A percentile compares a stretch with the other conserved stretches of the same genome.
phyloP scores from a whole-genome alignment of 257 asterid species.

The Buddleja alternifolia region DNA sequence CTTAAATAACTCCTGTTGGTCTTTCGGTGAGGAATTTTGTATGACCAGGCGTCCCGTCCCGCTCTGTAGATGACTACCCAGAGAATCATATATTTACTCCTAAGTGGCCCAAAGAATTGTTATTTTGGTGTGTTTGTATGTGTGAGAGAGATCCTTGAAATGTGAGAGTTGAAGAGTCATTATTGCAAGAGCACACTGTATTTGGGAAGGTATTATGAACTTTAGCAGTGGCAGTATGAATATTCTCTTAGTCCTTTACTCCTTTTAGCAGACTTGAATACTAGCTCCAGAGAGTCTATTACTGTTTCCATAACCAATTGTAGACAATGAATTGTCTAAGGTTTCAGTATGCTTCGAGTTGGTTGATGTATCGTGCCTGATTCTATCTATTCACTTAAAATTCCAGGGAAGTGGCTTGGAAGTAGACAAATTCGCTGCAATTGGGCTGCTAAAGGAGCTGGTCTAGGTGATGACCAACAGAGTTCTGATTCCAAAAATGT shows the following conservation, averaged over 20 bases:
- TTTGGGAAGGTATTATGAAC: not conserved
- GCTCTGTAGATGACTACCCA: not conserved
- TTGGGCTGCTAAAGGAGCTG: constrained; percentile 92
- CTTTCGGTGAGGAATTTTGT: not conserved
- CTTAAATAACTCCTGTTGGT: not conserved
- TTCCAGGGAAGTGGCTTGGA: constrained; percentile 85
- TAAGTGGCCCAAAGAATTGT: not conserved
- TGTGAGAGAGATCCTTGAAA: not conserved
- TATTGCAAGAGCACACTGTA: not conserved
- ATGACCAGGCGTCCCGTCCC: too few species aligned
- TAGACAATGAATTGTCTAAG: not conserved
- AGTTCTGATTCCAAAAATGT: constrained; percentile 56
- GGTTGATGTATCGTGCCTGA: not conserved
- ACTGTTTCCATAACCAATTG: constrained; percentile 6
- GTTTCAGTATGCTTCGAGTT: constrained; percentile 6
- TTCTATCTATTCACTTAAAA: constrained; percentile 15
- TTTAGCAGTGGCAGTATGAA: not conserved
- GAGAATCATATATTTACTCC: not conserved
- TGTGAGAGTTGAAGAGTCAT: too few species aligned
- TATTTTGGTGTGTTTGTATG: not conserved
- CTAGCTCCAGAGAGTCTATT: not conserved
- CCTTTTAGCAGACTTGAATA: not conserved
- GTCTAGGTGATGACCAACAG: constrained; percentile 57
- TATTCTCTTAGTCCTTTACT: too few species aligned
- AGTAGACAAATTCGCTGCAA: constrained; percentile 95